These are phyloP conservation scores for Peronospora farinosa DNA, from an alignment of 352 stramenopile genomes.

Conservation along the genomic window DNA sequence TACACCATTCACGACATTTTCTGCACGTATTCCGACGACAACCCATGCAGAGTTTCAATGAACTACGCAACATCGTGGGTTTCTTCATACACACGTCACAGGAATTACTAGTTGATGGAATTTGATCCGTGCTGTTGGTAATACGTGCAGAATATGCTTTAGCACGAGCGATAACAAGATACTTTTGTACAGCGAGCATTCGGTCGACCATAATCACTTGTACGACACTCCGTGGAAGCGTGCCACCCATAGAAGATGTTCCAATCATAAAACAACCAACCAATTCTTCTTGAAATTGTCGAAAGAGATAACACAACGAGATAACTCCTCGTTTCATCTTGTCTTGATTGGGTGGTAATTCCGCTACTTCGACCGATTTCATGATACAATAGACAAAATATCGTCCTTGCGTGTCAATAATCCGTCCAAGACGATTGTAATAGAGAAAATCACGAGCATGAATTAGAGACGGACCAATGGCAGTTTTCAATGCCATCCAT, in stretches of 20 bases:
- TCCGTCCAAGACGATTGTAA: slow-evolving; percentile 57
- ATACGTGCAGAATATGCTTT: slow-evolving; percentile 51
- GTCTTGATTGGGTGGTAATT: slow-evolving; percentile 37
- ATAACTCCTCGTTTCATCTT: slow-evolving; percentile 35
- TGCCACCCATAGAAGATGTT: slow-evolving; percentile 36
- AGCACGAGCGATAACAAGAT: slow-evolving; percentile 40
- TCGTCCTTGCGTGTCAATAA: slow-evolving; percentile 44
- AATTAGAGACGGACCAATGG: slow-evolving; percentile 28
- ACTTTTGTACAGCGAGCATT: slow-evolving; percentile 39
- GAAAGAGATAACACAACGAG: slow-evolving; percentile 62
- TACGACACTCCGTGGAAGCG: slow-evolving; percentile 33
- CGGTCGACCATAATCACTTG: slow-evolving; percentile 38
- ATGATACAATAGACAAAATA: slow-evolving; percentile 58
- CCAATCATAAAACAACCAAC: slow-evolving; percentile 58
- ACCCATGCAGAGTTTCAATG: slow-evolving; percentile 44
- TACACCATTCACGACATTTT: slow-evolving; percentile 43
- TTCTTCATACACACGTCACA: slow-evolving; percentile 55
- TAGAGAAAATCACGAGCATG: slow-evolving; percentile 48
- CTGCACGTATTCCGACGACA: slow-evolving; percentile 49
- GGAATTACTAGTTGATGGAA: slow-evolving; percentile 27
- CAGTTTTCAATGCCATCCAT: slow-evolving; percentile 52
- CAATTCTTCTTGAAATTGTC: slow-evolving; percentile 40
- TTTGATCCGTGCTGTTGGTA: slow-evolving; percentile 27
- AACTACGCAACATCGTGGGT: slow-evolving; percentile 27
- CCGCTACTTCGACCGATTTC: slow-evolving; percentile 55